Percentiles rank a stretch among this genome's conserved stretches.
Evolutionary conservation across 768 basidiomycete species (phyloP).

Genomic region (Lentinus brumalis): DNA sequence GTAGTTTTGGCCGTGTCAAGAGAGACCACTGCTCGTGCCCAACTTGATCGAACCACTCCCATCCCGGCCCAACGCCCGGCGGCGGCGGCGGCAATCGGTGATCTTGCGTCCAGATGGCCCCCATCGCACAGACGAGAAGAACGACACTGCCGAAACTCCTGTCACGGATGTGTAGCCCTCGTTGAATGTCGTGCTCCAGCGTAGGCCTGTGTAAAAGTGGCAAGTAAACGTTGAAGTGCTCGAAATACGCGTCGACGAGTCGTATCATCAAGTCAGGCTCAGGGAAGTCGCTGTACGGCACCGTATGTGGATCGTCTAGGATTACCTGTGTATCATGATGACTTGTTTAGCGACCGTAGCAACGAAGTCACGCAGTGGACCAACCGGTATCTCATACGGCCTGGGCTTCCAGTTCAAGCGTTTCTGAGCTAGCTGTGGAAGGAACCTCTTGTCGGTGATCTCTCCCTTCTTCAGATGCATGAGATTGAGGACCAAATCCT

Average conservation of each 20-base stretch:
- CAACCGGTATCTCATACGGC: no score
- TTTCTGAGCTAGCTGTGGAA: no score
- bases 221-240: constrained; percentile 33
- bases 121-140: constrained; percentile 58
- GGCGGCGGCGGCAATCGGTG: constrained; percentile 36
- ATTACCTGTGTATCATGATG: background rate
- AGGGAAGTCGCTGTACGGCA: constrained; percentile 18
- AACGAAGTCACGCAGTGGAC: background rate
- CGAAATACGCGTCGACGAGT: constrained; percentile 49
- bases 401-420: no score
- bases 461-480: constrained; percentile 8
- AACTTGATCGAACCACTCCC: constrained; percentile 46
- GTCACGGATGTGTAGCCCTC: constrained; percentile 40
- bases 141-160: constrained; percentile 51
- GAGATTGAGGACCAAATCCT: constrained; percentile 16
- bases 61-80: constrained; percentile 37
- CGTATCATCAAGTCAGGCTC: constrained; percentile 13
- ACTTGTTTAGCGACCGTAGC: no score
- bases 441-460: background rate
- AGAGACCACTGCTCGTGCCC: constrained; percentile 35
- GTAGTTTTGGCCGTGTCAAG: constrained; percentile 10
- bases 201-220: constrained; percentile 47
- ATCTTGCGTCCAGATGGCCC: constrained; percentile 45
- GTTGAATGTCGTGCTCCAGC: constrained; percentile 41
- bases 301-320: background rate